Conservation (phyloP, 2,329 filamentous ascomycete species). For the Fusarium xylarioides region DNA sequence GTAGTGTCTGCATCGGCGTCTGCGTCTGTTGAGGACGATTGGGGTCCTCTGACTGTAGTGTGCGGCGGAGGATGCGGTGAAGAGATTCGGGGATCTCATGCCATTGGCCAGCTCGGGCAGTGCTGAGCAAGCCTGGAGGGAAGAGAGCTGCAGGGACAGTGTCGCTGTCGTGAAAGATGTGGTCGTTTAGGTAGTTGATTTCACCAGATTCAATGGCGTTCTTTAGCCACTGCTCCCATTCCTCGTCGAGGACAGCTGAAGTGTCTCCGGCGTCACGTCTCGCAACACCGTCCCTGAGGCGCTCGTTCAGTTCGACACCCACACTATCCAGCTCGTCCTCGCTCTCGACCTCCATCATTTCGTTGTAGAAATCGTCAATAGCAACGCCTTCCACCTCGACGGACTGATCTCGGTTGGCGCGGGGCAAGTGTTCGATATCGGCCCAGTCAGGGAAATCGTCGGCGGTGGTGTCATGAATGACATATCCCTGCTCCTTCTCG, state of each 20-base stretch:
- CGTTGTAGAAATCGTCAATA: slow-evolving; percentile 43
- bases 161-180: slow-evolving; percentile 46
- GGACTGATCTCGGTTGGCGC: slow-evolving; percentile 17
- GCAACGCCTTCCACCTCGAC: slow-evolving; percentile 29
- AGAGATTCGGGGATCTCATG: slow-evolving; percentile 65
- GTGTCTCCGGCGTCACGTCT: slow-evolving; percentile 68
- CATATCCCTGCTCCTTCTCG: slow-evolving; percentile 76
- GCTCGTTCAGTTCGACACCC: slow-evolving; percentile 69
- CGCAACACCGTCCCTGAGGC: slow-evolving; percentile 71
- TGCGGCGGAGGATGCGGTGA: slow-evolving; percentile 61
- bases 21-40: slow-evolving; percentile 29
- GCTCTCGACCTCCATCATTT: slow-evolving; percentile 60
- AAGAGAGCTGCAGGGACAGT: slow-evolving; percentile 52
- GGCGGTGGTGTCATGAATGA: slow-evolving; percentile 75
- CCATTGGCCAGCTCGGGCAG: slow-evolving; percentile 67
- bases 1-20: slow-evolving; percentile 13
- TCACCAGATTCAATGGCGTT: slow-evolving; percentile 72
- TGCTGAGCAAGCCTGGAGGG: slow-evolving; percentile 61
- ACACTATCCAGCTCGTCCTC: slow-evolving; percentile 64
- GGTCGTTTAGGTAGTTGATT: slow-evolving; percentile 58
- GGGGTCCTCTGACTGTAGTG: slow-evolving; percentile 52
- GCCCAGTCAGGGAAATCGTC: slow-evolving; percentile 72
- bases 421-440: slow-evolving; percentile 39
- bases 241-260: slow-evolving; percentile 70
- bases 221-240: slow-evolving; percentile 80